Evolutionary conservation across 768 basidiomycete species (phyloP), one percentile per base, ranked within the genome.

Genomic region (Polyporus arcularius): DNA sequence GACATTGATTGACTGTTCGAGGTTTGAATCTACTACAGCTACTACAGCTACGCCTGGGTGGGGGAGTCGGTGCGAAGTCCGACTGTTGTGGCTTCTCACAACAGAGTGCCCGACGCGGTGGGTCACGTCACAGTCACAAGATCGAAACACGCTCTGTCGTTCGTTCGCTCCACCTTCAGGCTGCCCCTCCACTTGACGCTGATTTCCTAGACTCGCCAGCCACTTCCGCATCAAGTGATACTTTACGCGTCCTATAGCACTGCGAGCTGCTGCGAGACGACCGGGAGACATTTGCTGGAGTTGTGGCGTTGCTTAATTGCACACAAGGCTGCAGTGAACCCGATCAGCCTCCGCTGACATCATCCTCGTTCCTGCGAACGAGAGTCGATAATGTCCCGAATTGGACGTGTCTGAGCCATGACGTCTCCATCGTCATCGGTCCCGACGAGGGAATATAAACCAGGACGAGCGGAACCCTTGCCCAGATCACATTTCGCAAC

Each of bases 261-360:
- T 26, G 21, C 21, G 21, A 26, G 21, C n/a, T n/a, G 21, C 21
- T 26, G 21, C 21, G 21, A 26, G 21, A 26, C 21, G 21, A 26
- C 21, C 21, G 1, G 21, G 2, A 26, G 21, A 26, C 53, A 47
- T 55, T 48, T 31, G 21, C 43, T 55, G 60, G 60, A 55, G 60
- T 52, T 8, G 60, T 61, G 59, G 59, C 59, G 59, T 55, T 54
- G 53, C 28, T 49, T 50, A 38, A 55, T 30, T 11, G 40, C 40
- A 45, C 21, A 5, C 54, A 30, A 42, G 31, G 32, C 2, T 32
- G 40, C 52, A 47, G 26, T 48, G 16, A 35, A 47, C 51, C 32
- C 54, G 60, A 61, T 61, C 60, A 40, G 42, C 18, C 48, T 28
- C 48, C 60, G 54, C 54, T 61, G 60, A 61, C 60, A 61, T 61